A percentile compares a stretch with the other conserved stretches of the same genome.
Conservation (phyloP, 345 rosid genomes). For the Pugionium dolabratum region DNA sequence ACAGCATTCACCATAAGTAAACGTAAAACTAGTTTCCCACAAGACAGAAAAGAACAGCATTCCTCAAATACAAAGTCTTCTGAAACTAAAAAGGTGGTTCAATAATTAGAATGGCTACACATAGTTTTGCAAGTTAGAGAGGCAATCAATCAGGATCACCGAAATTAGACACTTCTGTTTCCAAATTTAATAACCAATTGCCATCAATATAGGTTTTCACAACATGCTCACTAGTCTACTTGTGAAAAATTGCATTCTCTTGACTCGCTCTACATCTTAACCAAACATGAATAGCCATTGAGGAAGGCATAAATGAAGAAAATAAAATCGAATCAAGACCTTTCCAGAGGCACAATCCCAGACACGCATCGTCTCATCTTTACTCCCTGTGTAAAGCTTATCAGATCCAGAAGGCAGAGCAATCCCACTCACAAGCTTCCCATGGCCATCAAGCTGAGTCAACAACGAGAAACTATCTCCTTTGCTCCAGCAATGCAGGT, state of each 20-base stretch:
- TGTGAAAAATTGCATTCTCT: not conserved
- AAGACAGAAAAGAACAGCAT: not conserved
- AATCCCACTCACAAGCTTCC: constrained; percentile 82
- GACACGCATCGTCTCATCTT: constrained; percentile 77
- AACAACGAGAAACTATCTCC: constrained; percentile 73
- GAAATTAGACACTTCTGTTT: too few relatives aligned
- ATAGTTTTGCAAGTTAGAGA: not conserved
- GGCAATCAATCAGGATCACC: not conserved
- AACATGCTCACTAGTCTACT: not conserved
- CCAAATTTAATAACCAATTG: not conserved
- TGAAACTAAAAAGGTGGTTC: not conserved
- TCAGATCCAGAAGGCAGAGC: constrained; percentile 81
- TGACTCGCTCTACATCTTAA: not conserved
- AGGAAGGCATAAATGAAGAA: not conserved
- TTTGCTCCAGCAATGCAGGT: constrained; percentile 84
- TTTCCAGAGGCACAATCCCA: constrained; percentile 98
- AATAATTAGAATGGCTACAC: not conserved
- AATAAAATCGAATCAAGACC: constrained; percentile 47
- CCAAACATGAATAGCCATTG: not conserved
- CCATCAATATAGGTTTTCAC: not conserved
- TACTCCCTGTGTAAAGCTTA: constrained; percentile 88
- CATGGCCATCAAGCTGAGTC: constrained; percentile 89
- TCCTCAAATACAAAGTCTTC: constrained; percentile 15
- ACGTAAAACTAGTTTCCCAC: constrained; percentile 14
- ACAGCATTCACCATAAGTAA: constrained; percentile 14